Conservation (phyloP, 768 basidiomycete genomes). For the Gelatoporia subvermispora region DNA sequence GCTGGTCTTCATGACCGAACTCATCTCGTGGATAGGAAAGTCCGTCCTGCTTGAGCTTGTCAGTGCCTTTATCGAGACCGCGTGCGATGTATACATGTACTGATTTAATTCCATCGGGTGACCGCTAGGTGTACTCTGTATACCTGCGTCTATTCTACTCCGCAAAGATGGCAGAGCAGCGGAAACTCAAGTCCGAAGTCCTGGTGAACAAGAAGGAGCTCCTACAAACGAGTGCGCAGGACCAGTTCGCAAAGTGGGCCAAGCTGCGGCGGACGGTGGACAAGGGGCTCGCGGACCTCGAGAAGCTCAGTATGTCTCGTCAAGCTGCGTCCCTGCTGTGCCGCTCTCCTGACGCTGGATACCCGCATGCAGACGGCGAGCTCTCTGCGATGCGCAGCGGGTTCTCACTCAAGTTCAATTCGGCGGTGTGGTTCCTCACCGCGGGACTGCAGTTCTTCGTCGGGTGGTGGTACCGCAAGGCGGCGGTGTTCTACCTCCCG, state of each 20-base stretch:
- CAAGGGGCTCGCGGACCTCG: slow-evolving; percentile 86
- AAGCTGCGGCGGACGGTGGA: slow-evolving; percentile 87
- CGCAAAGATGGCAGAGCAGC: slow-evolving; percentile 51
- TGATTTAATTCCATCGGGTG: slow-evolving; percentile 3
- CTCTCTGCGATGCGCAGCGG: slow-evolving; percentile 75
- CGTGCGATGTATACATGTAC: background rate
- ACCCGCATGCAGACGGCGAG: slow-evolving; percentile 51
- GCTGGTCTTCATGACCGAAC: slow-evolving; percentile 76
- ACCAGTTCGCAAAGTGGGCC: slow-evolving; percentile 99
- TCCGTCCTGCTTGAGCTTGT: slow-evolving; percentile 79
- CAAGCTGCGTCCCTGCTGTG: background rate
- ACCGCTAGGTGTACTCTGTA: slow-evolving; percentile 59
- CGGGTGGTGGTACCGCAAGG: slow-evolving; percentile 87
- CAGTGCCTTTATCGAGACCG: slow-evolving; percentile 26
- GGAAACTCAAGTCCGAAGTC: slow-evolving; percentile 73
- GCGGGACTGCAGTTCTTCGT: slow-evolving; percentile 80
- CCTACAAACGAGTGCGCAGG: slow-evolving; percentile 86
- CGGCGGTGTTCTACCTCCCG: slow-evolving; percentile 93
- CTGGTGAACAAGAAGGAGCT: slow-evolving; percentile 81
- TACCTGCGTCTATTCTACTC: slow-evolving; percentile 67
- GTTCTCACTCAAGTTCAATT: slow-evolving; percentile 72
- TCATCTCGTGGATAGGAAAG: slow-evolving; percentile 86
- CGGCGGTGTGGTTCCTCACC: slow-evolving; percentile 76
- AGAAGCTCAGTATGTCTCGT: slow-evolving; percentile 78
- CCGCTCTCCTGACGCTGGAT: background rate